phyloP scores from a whole-genome alignment of 2,329 filamentous ascomycete species.

The Fusarium scirpi region DNA sequence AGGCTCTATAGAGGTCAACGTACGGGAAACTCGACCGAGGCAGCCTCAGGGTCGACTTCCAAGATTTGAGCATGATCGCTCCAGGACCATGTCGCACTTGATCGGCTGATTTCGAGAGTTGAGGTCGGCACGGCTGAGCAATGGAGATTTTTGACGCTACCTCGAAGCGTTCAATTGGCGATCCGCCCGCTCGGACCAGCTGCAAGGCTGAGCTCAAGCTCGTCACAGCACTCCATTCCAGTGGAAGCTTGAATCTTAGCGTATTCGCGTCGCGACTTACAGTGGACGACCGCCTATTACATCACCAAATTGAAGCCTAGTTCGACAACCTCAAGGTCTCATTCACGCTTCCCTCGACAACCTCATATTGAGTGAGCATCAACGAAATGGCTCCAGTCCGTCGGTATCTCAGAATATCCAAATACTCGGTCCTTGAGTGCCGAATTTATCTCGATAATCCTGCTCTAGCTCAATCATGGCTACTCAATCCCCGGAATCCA shows the following conservation, averaged over 20 bases:
- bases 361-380: not conserved
- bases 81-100: slow-evolving; percentile 47
- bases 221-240: slow-evolving; percentile 2
- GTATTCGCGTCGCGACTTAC: slow-evolving; percentile 26
- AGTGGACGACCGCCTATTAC: slow-evolving; percentile 38
- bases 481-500: slow-evolving; percentile 80
- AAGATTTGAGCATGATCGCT: slow-evolving; percentile 66
- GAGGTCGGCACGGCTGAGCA: slow-evolving; percentile 33
- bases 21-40: slow-evolving; percentile 81
- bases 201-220: slow-evolving; percentile 44
- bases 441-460: slow-evolving; percentile 97
- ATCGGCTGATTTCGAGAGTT: slow-evolving; percentile 8
- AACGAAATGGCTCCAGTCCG: slow-evolving; percentile 83
- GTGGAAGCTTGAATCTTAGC: slow-evolving; percentile 30
- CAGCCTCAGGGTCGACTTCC: slow-evolving; percentile 80
- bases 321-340: slow-evolving; percentile 2
- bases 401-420: slow-evolving; percentile 90
- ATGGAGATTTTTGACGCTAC: slow-evolving; percentile 42
- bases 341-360: slow-evolving; percentile 12
- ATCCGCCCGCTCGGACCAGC: slow-evolving; percentile 30
- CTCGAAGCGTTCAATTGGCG: slow-evolving; percentile 28
- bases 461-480: slow-evolving; percentile 82
- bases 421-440: slow-evolving; percentile 94
- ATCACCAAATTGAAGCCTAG: slow-evolving; percentile 30
- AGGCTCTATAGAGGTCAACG: slow-evolving; percentile 42